Conservation (phyloP, 2,329 filamentous ascomycete species). For the Diplodia scrobiculata region DNA sequence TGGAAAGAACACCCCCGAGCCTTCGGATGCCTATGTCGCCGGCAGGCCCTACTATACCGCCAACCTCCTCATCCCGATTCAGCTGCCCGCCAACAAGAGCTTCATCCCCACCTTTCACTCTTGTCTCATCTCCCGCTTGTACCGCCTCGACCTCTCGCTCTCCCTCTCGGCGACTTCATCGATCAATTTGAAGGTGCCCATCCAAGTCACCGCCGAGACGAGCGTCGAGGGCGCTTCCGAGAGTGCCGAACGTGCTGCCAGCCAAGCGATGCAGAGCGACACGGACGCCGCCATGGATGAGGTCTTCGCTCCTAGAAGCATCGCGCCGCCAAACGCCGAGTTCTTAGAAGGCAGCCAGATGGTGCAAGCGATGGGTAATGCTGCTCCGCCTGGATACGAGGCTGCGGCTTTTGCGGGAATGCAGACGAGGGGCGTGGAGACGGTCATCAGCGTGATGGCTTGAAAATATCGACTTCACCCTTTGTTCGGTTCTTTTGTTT, state of each 20-base stretch:
- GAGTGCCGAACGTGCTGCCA: background rate
- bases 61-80: conserved; percentile 64
- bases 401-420: background rate
- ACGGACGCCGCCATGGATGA: background rate
- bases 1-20: conserved; percentile 37
- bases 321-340: background rate
- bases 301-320: conserved; percentile 3
- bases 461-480: background rate
- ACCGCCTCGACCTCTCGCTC: conserved; percentile 62
- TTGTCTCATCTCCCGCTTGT: conserved; percentile 66
- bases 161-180: conserved; percentile 52
- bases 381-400: conserved; percentile 4
- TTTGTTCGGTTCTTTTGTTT: background rate
- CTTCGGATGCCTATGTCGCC: conserved; percentile 42
- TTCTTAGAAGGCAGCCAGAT: background rate
- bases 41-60: conserved; percentile 61
- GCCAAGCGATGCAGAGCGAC: background rate
- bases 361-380: background rate
- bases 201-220: conserved; percentile 50
- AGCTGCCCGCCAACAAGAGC: conserved; percentile 61
- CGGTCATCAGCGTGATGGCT: background rate
- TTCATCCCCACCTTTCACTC: conserved; percentile 71
- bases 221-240: conserved; percentile 34
- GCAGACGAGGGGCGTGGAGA: background rate
- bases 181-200: conserved; percentile 49